Evolutionary conservation across 805 yeast species (phyloP), one percentile per base, ranked within the genome.

Genomic region (Spencermartinsiella europaea): DNA sequence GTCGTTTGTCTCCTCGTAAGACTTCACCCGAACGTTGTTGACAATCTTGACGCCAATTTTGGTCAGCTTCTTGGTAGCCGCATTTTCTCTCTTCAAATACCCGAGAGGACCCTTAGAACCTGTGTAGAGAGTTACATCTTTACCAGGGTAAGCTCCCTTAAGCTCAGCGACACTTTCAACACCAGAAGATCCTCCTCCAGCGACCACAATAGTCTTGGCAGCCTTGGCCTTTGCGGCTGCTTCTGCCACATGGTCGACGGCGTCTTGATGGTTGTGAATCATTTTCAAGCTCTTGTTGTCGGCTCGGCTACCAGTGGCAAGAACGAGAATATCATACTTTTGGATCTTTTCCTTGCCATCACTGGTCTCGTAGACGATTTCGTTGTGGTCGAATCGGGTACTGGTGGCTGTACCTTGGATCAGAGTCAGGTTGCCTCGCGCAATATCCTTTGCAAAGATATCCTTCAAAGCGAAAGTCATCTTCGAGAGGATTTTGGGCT

Each of bases 121-220:
- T 31, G 54, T 44, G 51, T 52, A 59, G 8, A 60, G 43, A 7
- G 46, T 60, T 8, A 75, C 69, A 8, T 55, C 57, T 49, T 72
- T 70, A 7, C 39, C 45, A 8, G 42, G 31, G 50, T 61, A 72
- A 16, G 57, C 54, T 39, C 58, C 64, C 40, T 66, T 72, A 40
- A 76, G 60, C 46, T 76, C 80, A 25, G 72, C 76, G 1, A 77
- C 75, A 21, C 72, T 61, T 55, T 76, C 80, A 38, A 74, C 69
- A 2, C 80, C 80, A 19, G 74, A 59, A 1, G 79, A 75, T 17
- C 81, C 81, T 14, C 73, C 79, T 5, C 81, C 81, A 45, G 75
- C 69, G 8, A 72, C 62, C 3, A 74, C 68, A n/a, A 77, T 65
- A 5, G 56, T 62, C 7, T 70, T 58, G 14, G 72, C 66, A 2